These are phyloP conservation scores for Quillaja saponaria DNA, from an alignment of 306 rosid genomes.

Conservation along the genomic window DNA sequence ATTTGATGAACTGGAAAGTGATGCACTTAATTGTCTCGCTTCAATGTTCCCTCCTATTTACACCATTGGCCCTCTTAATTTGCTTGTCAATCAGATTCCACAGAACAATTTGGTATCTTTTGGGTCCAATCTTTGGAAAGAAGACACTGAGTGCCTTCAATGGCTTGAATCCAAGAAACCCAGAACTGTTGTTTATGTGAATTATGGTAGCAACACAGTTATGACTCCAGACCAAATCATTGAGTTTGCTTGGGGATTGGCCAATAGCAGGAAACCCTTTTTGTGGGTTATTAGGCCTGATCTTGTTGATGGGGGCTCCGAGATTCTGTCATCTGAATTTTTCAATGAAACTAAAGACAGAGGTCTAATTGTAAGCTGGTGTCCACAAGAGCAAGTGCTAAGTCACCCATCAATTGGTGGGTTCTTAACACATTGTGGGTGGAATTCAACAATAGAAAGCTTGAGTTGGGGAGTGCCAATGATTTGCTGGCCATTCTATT, in stretches of 20 bases:
- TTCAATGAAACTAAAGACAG: constrained; percentile 8
- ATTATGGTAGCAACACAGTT: constrained; percentile 19
- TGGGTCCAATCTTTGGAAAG: constrained; percentile 29
- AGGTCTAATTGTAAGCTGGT: constrained; percentile 24
- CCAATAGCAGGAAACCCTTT: constrained; percentile 22
- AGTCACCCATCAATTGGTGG: constrained; percentile 18
- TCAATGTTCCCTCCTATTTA: not conserved
- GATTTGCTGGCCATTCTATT: constrained; percentile 28
- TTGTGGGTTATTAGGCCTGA: constrained; percentile 34
- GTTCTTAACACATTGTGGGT: constrained; percentile 17
- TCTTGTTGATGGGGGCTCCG: constrained; percentile 15
- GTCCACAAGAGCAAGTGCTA: constrained; percentile 29
- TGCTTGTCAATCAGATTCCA: not conserved
- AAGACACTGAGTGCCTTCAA: not conserved
- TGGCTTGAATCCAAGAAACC: constrained; percentile 31
- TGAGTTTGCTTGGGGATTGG: constrained; percentile 34
- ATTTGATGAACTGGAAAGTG: constrained; percentile 20
- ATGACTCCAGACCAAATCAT: constrained; percentile 10
- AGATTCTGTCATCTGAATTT: constrained; percentile 15
- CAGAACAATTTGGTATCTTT: not conserved
- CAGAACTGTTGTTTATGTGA: constrained; percentile 1
- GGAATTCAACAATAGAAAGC: constrained; percentile 17
- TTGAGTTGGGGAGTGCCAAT: constrained; percentile 22
- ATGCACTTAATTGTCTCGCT: constrained; percentile 20
- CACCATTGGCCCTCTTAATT: not conserved